These are phyloP conservation scores for Trichosporon sp. DNA, from an alignment of 1,284 basidiomycete species.

Conservation along the genomic window DNA sequence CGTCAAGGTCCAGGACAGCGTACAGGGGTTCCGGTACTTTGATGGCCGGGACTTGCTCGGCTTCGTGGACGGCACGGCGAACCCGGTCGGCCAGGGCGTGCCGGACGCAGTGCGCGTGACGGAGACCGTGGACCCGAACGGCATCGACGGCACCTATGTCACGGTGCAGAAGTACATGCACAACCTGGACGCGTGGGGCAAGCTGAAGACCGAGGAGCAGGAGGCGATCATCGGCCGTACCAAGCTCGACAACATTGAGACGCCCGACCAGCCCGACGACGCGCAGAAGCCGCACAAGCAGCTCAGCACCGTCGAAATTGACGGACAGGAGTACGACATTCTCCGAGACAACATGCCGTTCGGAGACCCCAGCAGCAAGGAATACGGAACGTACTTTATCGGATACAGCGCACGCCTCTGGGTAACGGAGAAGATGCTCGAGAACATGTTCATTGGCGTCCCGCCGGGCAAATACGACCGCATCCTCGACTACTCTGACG, in stretches of 20 bases:
- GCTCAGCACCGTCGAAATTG: conserved; percentile 26
- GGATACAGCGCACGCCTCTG: conserved; percentile 29
- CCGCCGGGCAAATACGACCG: conserved; percentile 30
- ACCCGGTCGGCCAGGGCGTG: conserved; percentile 28
- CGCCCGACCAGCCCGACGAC: conserved; percentile 22
- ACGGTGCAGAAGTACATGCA: conserved; percentile 33
- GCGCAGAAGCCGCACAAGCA: conserved; percentile 33
- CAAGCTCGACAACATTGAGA: conserved; percentile 32
- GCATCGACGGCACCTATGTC: conserved; percentile 27
- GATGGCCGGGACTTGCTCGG: conserved; percentile 33
- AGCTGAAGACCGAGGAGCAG: conserved; percentile 27
- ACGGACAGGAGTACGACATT: conserved; percentile 31
- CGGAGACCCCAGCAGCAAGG: conserved; percentile 26
- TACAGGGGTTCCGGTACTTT: conserved; percentile 33
- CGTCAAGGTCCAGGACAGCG: conserved; percentile 25
- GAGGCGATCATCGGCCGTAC: conserved; percentile 31
- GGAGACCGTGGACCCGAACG: conserved; percentile 4
- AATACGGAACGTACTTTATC: conserved; percentile 35
- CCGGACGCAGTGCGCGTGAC: conserved; percentile 18
- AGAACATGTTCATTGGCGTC: conserved; percentile 33
- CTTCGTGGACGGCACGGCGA: conserved; percentile 34
- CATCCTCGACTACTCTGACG: conserved; percentile 30
- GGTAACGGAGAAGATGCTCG: conserved; percentile 34
- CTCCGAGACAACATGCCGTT: conserved; percentile 36
- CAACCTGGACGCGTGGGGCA: conserved; percentile 28